A percentile compares a stretch with the other conserved stretches of the same genome.
These are phyloP conservation scores for Eucalyptus cloeziana DNA, from an alignment of 345 rosid species.

Conservation along the genomic window DNA sequence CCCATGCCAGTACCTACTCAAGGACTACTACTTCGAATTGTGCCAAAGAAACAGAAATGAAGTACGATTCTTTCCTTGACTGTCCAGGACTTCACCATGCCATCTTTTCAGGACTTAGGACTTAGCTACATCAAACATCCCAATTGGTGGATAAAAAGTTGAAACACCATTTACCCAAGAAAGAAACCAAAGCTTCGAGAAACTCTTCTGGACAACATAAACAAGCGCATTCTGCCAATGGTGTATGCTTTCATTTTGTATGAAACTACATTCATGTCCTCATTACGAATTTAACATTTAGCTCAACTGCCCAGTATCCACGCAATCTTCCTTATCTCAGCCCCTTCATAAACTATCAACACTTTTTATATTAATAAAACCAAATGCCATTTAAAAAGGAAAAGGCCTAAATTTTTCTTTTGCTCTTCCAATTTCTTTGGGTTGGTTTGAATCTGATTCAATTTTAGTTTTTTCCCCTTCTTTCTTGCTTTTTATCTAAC, in stretches of 20 bases:
- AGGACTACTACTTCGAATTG: slow-evolving; percentile 22
- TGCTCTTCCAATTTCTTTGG: not conserved
- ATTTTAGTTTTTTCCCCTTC: not conserved
- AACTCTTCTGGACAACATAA: not conserved
- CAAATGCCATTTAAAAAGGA: not conserved
- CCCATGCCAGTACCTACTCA: slow-evolving; percentile 34
- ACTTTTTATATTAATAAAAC: not conserved
- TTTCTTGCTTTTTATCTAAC: not conserved
- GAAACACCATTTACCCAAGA: not conserved
- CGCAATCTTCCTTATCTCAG: not conserved
- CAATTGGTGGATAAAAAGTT: not conserved
- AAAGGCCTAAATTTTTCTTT: not conserved
- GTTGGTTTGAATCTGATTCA: too few relatives aligned
- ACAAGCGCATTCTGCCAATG: not conserved
- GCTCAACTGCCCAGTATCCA: not conserved
- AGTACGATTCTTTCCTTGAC: not conserved
- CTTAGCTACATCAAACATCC: not conserved
- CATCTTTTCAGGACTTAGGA: not conserved
- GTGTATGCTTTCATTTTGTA: not conserved
- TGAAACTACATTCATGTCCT: too few relatives aligned
- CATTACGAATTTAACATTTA: too few relatives aligned
- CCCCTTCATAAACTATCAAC: not conserved
- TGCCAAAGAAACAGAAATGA: slow-evolving; percentile 1
- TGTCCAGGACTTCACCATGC: not conserved
- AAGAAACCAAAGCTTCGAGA: not conserved